Evolutionary conservation across 129 eudicot genomes (phyloP), one percentile per base, ranked within the genome.

Genomic region (Escallonia herrerae): DNA sequence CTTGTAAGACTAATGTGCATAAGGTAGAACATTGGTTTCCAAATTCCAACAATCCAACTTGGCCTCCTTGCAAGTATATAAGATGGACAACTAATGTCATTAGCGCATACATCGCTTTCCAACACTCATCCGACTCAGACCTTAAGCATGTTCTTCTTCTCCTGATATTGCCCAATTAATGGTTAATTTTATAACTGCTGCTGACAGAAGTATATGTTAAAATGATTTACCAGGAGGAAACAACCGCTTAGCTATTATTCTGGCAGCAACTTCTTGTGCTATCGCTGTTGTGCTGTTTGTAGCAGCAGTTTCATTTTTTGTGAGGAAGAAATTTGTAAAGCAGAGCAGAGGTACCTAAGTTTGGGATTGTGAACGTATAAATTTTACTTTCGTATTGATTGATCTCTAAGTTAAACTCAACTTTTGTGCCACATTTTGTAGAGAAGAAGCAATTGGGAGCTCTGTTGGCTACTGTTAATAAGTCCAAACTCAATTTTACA

Each of bases 361-460:
- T 13, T 40, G 50, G 5, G 6, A 40, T 43, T 43, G 13, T 61
- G n/a, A 15, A 51, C 33, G 13, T 51, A 5, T 13, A 37, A 9
- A 60, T n/a, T 3, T 22, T 22, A 0, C 33, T 22, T 22, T 22
- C 33, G 33, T 22, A 22, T 22, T 22, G 33, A 9, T 41, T 43
- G 2, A 60, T 11, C 38, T 15, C 41, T 49, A 43, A 5, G 15
- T 2, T 40, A 14, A 56, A 42, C 40, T 39, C 22, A 71, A 65
- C 55, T 48, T 22, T 12, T 40, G 4, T 43, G 50, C 15, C 61
- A 52, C 42, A n/a, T 61, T 54, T 57, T 72, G 71, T 50, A 67
- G 77, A 77, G 58, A 82, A 71, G 78, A 67, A 74, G 71, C 67
- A 59, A 60, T 71, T 68, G 7, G 81, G 84, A 4, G 47, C 73